Base-by-base conservation (phyloP, 495 filamentous ascomycete genomes). In the Elasticomyces elasticus region DNA sequence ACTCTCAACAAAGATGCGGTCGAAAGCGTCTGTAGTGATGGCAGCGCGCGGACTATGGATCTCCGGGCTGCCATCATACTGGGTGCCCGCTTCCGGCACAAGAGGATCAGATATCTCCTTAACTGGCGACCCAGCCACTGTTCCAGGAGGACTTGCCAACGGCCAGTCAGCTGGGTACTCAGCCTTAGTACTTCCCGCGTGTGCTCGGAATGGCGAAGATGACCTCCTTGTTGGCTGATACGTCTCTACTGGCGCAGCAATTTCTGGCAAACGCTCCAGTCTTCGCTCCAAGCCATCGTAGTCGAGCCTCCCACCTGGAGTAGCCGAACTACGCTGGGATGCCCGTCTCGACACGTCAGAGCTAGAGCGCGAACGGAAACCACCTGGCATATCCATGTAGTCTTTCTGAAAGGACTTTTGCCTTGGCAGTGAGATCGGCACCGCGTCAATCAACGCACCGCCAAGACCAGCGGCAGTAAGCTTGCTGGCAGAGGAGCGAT, bases 91-190 rank as follows among this genome's bases (percentile, higher is more conserved):
- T 2, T 23, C 42, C 19, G 3, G 19, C 13, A 7, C n/a, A 22
- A 45, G 11, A 2, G 20, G 12, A 11, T 9, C 15, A n/a, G 30
- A 19, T 11, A 17, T 12, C n/a, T 45, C 54, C 22, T 57, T 52
- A n/a, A 57, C 47, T 9, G 54, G 46, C 24, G 41, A 48, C 22
- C 17, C 26, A 25, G 55, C 12, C 17, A 33, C 41, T 9, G 49
- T 58, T 20, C 26, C 38, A 9, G 40, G 28, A 2, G 49, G 55
- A n/a, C n/a, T 31, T 9, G 50, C 49, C 25, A 58, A 24, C 23
- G 55, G 55, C 55, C 55, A 58, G 41, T 58, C 49, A 37, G 55
- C 55, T 26, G 55, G 50, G 31, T 52, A 52, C 11, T 52, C 20
- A 11, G 6, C 5, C 42, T 58, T 41, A 15, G 10, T 11, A 3